Evolutionary conservation across 371 early-diverging fungal genomes (phyloP), one percentile per base, ranked within the genome.

Genomic region (Batkoa obscura): DNA sequence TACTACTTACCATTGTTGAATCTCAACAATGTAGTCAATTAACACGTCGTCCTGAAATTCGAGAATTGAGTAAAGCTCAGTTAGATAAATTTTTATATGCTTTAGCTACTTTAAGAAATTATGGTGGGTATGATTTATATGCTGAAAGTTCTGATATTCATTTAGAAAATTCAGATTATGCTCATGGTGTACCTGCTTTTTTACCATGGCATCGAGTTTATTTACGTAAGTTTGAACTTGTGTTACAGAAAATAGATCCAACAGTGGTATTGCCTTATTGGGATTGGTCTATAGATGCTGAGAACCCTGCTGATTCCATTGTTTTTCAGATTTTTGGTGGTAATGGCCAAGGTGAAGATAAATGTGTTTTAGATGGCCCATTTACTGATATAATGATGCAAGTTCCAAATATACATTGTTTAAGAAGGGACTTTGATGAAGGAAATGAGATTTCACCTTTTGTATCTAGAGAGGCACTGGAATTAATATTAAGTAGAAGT

Each of bases 231-330:
- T 69, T 59, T 48, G 72, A 75, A 54, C 23, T 39, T 6, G 57
- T 50, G 15, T 50, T 72, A 9, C 57, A 64, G 39, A 46, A 55
- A 32, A 59, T 67, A 34, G 68, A 75, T 58, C 59, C 68, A 2
- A 34, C 47, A 9, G 63, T 76, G 13, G 50, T 55, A 3, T 59
- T 76, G n/a, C 75, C 79, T 12, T 79, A 68, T 58, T 76, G 76
- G 79, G 68, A 78, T 51, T 75, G 73, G 74, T 52, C 57, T 1
- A 41, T 60, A 23, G 64, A 68, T 52, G 60, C 64, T 1, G 62
- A 61, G 50, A 30, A 41, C 34, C 62, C 61, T 23, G 57, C 39
- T 17, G n/a, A 32, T 10, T 55, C 62, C 1, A 43, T 45, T 9
- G 43, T 68, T 10, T 58, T 63, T 30, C 10, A 39, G 1, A 37